Base-by-base conservation (phyloP, 2,329 filamentous ascomycete species). In the Elsinoe arachidis region DNA sequence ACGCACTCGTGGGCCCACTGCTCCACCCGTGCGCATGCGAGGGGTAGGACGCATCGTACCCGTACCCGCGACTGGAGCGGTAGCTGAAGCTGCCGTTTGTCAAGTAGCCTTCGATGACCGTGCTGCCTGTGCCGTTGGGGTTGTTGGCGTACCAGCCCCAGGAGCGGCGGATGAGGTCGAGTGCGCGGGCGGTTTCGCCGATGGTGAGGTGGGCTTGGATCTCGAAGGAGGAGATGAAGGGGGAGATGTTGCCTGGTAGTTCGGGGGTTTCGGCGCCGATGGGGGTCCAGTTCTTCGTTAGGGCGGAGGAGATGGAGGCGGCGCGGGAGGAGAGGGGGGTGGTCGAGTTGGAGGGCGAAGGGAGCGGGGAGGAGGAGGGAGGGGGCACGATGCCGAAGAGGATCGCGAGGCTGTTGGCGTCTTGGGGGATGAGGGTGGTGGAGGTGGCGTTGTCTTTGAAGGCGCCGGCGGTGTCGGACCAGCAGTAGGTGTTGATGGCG, bases 101-200 rank as follows among this genome's bases (percentile, higher is more conserved):
- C 1, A 80, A 71, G 59, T 82, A 84, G 0, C 81, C 82, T 66
- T 85, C 82, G 23, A 83, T 75, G 17, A 80, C 75, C 0, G 82
- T 84, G 41, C 75, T 79, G 57, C 77, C 72, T 0, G 81, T 83
- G n/a, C 80, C 80, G 61, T 80, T 77, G 1, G 76, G 73, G 58
- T 83, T 76, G 59, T 77, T 72, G 14, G 82, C 68, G 62, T 84
- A 84, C 79, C 80, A 83, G 10, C 81, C 82, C 82, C 82, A 85
- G 51, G 73, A 74, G 7, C 70, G 70, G 5, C 80, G 76, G 33
- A 84, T 78, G 14, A 85, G 74, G 10, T 79, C 72, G 0, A 85
- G 68, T 0, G 81, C 80, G 35, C 81, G 76, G 3, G 54, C 38
- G 2, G 80, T 66, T 58, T 76, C 71, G 0, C 74, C 72, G 0